Evolutionary conservation across 495 filamentous ascomycete genomes (phyloP).

Genomic region (Evansstolkia leycettana): DNA sequence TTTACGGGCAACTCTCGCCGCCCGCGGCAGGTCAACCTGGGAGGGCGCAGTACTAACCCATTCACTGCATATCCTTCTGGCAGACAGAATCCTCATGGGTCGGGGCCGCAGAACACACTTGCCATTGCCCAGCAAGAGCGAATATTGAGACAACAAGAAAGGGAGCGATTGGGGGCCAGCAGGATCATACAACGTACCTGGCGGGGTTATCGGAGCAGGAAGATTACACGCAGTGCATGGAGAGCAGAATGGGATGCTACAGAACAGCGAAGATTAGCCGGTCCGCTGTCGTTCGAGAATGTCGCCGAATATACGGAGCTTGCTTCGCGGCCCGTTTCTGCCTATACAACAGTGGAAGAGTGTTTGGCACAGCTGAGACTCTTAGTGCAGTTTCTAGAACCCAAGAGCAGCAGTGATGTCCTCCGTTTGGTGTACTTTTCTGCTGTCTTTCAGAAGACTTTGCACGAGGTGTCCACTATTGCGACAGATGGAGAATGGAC

Average conservation of each 20-base stretch:
- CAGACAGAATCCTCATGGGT: conserved; percentile 26
- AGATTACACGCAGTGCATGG: conserved; percentile 41
- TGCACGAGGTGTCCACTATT: conserved; percentile 24
- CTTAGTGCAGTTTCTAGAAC: conserved; percentile 37
- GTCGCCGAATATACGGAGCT: conserved; percentile 6
- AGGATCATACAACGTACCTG: conserved; percentile 69
- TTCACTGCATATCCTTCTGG: conserved; percentile 46
- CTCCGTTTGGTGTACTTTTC: conserved; percentile 33
- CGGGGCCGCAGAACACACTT: conserved; percentile 62
- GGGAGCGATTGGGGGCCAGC: conserved; percentile 63
- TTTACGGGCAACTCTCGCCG: conserved; percentile 83
- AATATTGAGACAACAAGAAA: conserved; percentile 64
- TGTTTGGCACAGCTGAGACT: conserved; percentile 35
- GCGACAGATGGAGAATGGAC: conserved; percentile 35
- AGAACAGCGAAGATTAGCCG: conserved; percentile 14
- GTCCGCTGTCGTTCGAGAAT: conserved; percentile 7
- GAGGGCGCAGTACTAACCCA: conserved; percentile 68
- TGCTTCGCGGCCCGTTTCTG: conserved; percentile 9
- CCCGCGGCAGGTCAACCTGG: conserved; percentile 85
- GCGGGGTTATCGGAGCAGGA: conserved; percentile 63
- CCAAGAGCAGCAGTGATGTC: conserved; percentile 24
- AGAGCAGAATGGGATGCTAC: conserved; percentile 56
- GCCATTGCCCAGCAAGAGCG: conserved; percentile 80
- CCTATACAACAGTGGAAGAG: conserved; percentile 37
- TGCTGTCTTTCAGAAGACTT: conserved; percentile 27